phyloP scores from a whole-genome alignment of 2,329 filamentous ascomycete genomes.

The Onygenales sp. region DNA sequence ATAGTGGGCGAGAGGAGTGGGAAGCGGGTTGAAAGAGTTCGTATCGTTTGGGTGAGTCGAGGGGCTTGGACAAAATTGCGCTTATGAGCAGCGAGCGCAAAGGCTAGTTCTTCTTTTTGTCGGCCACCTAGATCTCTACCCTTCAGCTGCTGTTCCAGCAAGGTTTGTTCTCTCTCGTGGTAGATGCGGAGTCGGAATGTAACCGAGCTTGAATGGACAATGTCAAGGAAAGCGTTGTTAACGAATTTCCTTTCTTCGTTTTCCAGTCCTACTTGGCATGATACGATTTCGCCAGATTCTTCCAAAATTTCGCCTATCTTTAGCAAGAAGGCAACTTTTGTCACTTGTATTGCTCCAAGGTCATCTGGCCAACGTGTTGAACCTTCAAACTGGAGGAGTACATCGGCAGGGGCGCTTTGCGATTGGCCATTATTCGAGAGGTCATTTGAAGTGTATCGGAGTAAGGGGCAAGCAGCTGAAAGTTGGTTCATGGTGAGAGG shows the following conservation, averaged over 20 bases:
- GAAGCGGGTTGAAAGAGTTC: slow-evolving; percentile 70
- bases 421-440: slow-evolving; percentile 17
- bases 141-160: slow-evolving; percentile 70
- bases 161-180: slow-evolving; percentile 72
- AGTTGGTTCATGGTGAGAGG: slow-evolving; percentile 81
- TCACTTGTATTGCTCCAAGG: slow-evolving; percentile 79
- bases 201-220: slow-evolving; percentile 61
- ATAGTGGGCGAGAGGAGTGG: slow-evolving; percentile 73
- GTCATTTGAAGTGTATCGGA: slow-evolving; percentile 57
- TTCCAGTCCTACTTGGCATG: slow-evolving; percentile 69
- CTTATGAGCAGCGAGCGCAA: slow-evolving; percentile 61
- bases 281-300: slow-evolving; percentile 50
- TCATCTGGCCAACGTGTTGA: slow-evolving; percentile 93
- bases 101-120: slow-evolving; percentile 58
- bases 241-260: slow-evolving; percentile 58
- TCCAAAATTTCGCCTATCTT: slow-evolving; percentile 65
- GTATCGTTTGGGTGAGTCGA: slow-evolving; percentile 70
- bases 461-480: slow-evolving; percentile 58
- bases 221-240: slow-evolving; percentile 75
- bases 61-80: slow-evolving; percentile 63
- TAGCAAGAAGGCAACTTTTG: slow-evolving; percentile 78
- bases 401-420: slow-evolving; percentile 52
- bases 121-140: slow-evolving; percentile 60
- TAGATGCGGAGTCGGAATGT: slow-evolving; percentile 80
- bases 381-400: slow-evolving; percentile 84